Percentiles rank a stretch among this genome's conserved stretches.
Conservation (phyloP, 1,284 basidiomycete genomes). For the Hortiboletus rubellus region DNA sequence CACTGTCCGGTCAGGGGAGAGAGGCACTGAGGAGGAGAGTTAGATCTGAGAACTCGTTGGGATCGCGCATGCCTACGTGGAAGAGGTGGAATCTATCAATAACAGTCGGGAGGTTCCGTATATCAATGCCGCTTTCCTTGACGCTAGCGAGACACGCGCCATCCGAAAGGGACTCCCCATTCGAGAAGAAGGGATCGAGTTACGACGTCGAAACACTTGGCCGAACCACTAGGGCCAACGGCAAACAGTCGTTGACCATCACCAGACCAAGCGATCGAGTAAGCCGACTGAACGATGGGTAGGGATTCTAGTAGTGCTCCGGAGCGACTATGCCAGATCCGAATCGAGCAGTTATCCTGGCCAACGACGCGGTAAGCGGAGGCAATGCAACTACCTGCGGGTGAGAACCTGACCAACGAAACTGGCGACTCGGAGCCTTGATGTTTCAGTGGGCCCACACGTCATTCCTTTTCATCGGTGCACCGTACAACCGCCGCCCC, state of each 20-base stretch:
- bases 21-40: constrained; percentile 1
- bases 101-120: background rate
- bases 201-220: background rate
- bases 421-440: background rate
- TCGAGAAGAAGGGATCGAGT: background rate
- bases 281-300: background rate
- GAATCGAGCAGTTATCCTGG: background rate
- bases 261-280: constrained; percentile 15
- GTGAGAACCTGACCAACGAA: constrained; percentile 19
- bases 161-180: background rate
- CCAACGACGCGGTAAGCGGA: background rate
- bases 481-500: constrained; percentile 25
- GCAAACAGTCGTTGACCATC: constrained; percentile 8
- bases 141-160: background rate
- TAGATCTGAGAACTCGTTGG: background rate
- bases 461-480: background rate
- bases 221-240: background rate
- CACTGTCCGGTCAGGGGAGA: background rate
- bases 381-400: constrained; percentile 12
- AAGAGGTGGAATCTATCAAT: background rate
- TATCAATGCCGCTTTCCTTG: background rate
- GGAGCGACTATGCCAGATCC: constrained; percentile 13
- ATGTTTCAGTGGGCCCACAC: background rate
- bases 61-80: background rate
- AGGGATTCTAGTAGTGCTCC: background rate